Base-by-base conservation (phyloP, 2,329 filamentous ascomycete species). In the Apiospora saccharicola region DNA sequence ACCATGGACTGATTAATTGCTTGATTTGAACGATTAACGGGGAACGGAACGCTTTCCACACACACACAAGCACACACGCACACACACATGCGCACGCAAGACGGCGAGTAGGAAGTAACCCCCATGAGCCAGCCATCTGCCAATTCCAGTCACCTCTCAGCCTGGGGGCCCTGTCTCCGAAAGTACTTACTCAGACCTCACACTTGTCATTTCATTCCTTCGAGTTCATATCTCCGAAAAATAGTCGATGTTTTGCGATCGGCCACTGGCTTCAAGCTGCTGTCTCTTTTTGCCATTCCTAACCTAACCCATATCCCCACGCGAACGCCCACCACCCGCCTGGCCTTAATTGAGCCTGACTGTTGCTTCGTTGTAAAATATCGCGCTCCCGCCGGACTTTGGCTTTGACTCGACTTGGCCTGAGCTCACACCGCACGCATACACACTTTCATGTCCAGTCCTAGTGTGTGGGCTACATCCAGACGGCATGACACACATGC, bases 401-500 rank as follows among this genome's bases (percentile, higher is more conserved):
- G 57, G 10, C 57, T 64, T 37, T 41, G 34, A 64, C n/a, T 41
- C 57, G 19, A 64, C 30, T 64, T 64, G 57, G 57, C 57, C 57
- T 41, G 57, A 41, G 57, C 57, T 64, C 34, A 64, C 34, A 41
- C 34, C 57, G n/a, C 22, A 41, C 22, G 22, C 57, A n/a, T n/a
- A 41, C 30, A 64, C 57, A 64, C 57, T 16, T 10, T 24, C 57
- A 64, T 64, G 57, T 64, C 57, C 57, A 41, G 57, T 64, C 57
- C 57, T 64, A 64, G 57, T 64, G 57, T 64, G 57, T 64, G 57
- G 57, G 57, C 57, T 64, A 64, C 57, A 64, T 64, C n/a, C 57
- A 64, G 57, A 64, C 57, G 57, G 57, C 57, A 64, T 64, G 57
- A 64, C 57, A 64, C 30, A 37, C 57, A 64, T 72, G 64, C 57